Base-by-base conservation (phyloP, 768 basidiomycete species). In the Mycena metata region DNA sequence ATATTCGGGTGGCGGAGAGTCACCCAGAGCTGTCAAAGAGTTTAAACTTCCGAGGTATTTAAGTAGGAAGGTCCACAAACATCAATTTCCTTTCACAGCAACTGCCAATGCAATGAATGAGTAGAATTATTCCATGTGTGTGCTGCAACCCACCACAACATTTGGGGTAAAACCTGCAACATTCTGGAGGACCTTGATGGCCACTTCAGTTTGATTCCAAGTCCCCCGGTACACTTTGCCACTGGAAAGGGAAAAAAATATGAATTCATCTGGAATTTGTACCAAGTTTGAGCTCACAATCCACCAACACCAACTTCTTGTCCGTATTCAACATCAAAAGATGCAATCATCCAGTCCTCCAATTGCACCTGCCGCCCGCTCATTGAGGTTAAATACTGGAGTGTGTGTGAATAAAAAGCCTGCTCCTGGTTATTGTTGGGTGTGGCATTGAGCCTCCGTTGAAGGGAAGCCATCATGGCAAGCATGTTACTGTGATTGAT, bases 301-400 rank as follows among this genome's bases (percentile, higher is more conserved):
- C 70, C 69, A 6, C 61, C 69, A 5, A 36, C 55, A 12, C 85
- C 71, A 83, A 87, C 75, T 78, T 83, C 77, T 81, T 85, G 73
- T 74, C 81, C 69, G 79, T 78, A 69, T 74, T 76, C 66, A 80
- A 81, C 43, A 77, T 83, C 61, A 79, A 84, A 59, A n/a, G 39
- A 19, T 16, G 66, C 52, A 30, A 69, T 51, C 50, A 55, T 69
- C 69, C 69, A 69, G 23, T 41, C 39, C 17, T 73, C 66, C 17
- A 57, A 8, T 17, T 50, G 16, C 19, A 62, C 8, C 2, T 13
- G 36, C 19, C 52, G 55, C n/a, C 55, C 55, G 41, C 39, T 43
- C 41, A 24, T 11, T 24, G 24, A 24, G 4, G 55, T 23, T 16
- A 57, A 23, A 23, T 23, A 39, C 21, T 11, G 10, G 10, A 57